phyloP scores from a whole-genome alignment of 139 green algal genomes.

The Chlorella sp. region DNA sequence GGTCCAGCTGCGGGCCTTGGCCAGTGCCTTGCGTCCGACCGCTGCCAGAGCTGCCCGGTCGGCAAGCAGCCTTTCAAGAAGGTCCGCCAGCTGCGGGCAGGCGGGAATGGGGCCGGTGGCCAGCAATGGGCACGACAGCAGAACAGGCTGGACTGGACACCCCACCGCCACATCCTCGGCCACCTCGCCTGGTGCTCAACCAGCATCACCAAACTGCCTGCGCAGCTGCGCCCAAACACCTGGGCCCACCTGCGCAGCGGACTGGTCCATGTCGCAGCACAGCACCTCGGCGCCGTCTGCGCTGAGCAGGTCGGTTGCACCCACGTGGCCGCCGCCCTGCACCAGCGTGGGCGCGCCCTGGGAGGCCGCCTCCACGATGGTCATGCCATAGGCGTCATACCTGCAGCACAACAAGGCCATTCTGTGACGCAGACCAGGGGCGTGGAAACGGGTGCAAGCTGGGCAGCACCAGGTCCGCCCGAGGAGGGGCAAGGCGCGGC shows the following conservation, averaged over 20 bases:
- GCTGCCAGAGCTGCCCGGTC: conserved; percentile 22
- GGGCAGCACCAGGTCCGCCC: not conserved
- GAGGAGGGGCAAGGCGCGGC: not conserved
- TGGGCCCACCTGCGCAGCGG: not conserved
- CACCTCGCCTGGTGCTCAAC: too few relatives aligned
- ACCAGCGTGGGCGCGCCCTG: conserved; percentile 76
- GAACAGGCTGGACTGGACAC: not conserved
- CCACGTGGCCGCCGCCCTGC: conserved; percentile 56
- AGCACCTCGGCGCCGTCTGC: conserved; percentile 55
- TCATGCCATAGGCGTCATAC: conserved; percentile 82
- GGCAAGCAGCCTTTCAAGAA: conserved; percentile 33
- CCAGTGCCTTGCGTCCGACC: conserved; percentile 34
- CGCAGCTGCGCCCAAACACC: not conserved
- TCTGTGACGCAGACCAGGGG: not conserved
- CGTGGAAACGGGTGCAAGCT: not conserved
- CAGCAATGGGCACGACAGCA: not conserved
- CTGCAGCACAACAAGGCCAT: not conserved
- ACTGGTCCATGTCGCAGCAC: conserved; percentile 36
- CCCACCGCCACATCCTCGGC: not conserved
- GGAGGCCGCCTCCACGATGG: conserved; percentile 85
- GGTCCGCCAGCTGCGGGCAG: conserved; percentile 30
- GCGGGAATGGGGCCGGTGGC: too few relatives aligned
- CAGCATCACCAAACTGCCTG: not conserved
- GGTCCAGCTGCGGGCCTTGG: conserved; percentile 55
- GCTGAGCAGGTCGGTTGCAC: conserved; percentile 68